phyloP scores from a whole-genome alignment of 495 filamentous ascomycete genomes.

The Aspergillus conjunctus region DNA sequence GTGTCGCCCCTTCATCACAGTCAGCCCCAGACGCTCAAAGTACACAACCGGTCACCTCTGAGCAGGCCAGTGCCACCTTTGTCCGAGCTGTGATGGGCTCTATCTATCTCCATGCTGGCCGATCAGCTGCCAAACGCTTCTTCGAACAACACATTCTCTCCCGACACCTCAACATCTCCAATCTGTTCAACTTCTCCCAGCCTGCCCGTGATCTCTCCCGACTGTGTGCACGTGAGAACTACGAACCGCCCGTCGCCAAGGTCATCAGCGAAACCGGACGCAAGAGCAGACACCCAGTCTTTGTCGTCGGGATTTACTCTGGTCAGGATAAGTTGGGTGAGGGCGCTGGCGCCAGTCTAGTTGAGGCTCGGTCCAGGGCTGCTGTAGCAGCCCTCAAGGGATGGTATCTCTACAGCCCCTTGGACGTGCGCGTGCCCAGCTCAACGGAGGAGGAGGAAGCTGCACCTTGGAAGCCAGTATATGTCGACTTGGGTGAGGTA shows the following conservation, averaged over 20 bases:
- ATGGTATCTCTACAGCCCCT: constrained; percentile 94
- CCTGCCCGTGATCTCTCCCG: constrained; percentile 78
- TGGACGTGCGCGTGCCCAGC: constrained; percentile 72
- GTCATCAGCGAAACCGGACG: constrained; percentile 88
- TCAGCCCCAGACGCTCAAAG: constrained; percentile 22
- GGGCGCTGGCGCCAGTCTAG: constrained; percentile 70
- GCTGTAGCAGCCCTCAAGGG: constrained; percentile 81
- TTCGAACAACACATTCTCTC: constrained; percentile 79
- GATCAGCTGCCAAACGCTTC: constrained; percentile 73
- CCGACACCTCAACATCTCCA: constrained; percentile 71
- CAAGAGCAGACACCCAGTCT: constrained; percentile 78
- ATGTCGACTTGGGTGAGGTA: constrained; percentile 90
- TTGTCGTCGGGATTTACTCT: constrained; percentile 90
- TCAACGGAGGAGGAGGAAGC: constrained; percentile 70
- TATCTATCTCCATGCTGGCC: constrained; percentile 77
- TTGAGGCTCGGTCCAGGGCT: constrained; percentile 75
- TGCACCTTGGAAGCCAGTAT: constrained; percentile 72
- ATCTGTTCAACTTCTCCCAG: constrained; percentile 78
- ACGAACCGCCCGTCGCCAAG: constrained; percentile 83
- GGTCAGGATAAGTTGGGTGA: constrained; percentile 89
- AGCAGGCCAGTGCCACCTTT: constrained; percentile 62
- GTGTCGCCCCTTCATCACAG: constrained; percentile 20
- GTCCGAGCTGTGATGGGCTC: constrained; percentile 80
- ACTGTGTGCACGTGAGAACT: constrained; percentile 84
- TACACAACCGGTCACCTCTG: constrained; percentile 41